Evolutionary conservation across 371 early-diverging fungal species (phyloP).

Genomic region (Capillidium heterosporum): DNA sequence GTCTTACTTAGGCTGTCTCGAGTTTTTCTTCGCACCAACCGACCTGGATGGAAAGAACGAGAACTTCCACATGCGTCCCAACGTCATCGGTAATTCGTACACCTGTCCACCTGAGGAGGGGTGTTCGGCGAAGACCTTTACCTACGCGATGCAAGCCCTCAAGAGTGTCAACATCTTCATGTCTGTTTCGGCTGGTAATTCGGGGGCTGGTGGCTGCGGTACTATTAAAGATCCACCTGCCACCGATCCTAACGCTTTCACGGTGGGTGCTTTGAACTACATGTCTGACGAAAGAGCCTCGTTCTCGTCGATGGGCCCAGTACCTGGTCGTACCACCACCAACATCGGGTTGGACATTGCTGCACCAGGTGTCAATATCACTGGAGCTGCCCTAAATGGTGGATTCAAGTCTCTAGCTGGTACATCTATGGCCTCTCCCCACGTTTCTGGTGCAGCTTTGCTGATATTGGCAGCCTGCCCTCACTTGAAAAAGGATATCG

Average conservation of each 20-base stretch:
- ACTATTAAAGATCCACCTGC: constrained; percentile 2
- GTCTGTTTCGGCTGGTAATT: constrained; percentile 2
- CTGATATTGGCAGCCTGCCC: constrained; percentile 5
- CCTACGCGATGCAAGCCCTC: background rate
- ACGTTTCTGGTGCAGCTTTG: constrained; percentile 51
- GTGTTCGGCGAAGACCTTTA: background rate
- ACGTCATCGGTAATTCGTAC: constrained; percentile 5
- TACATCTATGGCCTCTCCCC: constrained; percentile 58
- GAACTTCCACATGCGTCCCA: background rate
- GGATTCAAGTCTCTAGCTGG: constrained; percentile 10
- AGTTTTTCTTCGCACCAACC: constrained; percentile 2
- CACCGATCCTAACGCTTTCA: background rate
- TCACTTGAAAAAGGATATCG: background rate
- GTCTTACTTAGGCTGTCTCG: constrained; percentile 2
- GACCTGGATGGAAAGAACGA: background rate
- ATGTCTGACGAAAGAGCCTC: background rate
- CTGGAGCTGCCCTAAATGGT: constrained; percentile 12
- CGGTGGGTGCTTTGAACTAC: background rate
- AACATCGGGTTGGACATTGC: constrained; percentile 4
- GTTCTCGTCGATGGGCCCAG: constrained; percentile 2
- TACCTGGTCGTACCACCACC: background rate
- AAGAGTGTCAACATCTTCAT: background rate
- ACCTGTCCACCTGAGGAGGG: constrained; percentile 1
- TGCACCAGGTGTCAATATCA: constrained; percentile 19
- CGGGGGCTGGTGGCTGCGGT: background rate